Evolutionary conservation across 768 basidiomycete genomes (phyloP).

Genomic region (Trametes villosa): DNA sequence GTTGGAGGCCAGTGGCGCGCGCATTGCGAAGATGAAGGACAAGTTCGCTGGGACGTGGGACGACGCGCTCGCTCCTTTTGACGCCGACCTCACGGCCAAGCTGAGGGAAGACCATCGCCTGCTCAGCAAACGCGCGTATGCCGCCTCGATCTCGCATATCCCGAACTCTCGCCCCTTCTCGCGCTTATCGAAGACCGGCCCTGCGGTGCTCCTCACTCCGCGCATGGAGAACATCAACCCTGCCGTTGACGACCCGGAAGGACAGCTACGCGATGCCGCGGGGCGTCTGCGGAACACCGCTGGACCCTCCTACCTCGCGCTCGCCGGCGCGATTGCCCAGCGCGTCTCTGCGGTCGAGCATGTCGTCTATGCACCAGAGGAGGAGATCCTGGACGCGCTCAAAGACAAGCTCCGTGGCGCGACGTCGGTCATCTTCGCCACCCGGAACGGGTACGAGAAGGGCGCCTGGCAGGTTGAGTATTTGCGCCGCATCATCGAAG

Average conservation of each 20-base stretch:
- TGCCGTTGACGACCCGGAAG: conserved; percentile 63
- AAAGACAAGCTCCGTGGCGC: conserved; percentile 23
- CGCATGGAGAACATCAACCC: conserved; percentile 58
- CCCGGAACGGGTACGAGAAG: conserved; percentile 59
- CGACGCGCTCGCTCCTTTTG: conserved; percentile 33
- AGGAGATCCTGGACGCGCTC: conserved; percentile 12
- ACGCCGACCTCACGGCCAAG: neutral
- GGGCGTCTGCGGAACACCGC: conserved; percentile 60
- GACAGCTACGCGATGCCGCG: conserved; percentile 43
- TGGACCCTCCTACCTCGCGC: conserved; percentile 55
- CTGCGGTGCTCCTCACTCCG: conserved; percentile 56
- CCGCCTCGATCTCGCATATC: conserved; percentile 50
- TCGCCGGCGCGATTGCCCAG: conserved; percentile 44
- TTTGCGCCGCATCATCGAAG: conserved; percentile 36
- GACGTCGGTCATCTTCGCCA: conserved; percentile 51
- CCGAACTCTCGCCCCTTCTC: conserved; percentile 43
- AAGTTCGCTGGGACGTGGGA: conserved; percentile 54
- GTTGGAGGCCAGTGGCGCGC: conserved; percentile 46
- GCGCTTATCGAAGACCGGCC: conserved; percentile 34
- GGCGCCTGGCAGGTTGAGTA: conserved; percentile 55
- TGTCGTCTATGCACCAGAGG: conserved; percentile 46
- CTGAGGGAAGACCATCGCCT: conserved; percentile 44
- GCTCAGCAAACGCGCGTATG: conserved; percentile 55
- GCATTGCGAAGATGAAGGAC: conserved; percentile 56
- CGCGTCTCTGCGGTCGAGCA: conserved; percentile 44